Evolutionary conservation across 225 moss, liverwort and hornwort genomes (phyloP), one percentile per base, ranked within the genome.

Genomic region (Lunularia cruciata): DNA sequence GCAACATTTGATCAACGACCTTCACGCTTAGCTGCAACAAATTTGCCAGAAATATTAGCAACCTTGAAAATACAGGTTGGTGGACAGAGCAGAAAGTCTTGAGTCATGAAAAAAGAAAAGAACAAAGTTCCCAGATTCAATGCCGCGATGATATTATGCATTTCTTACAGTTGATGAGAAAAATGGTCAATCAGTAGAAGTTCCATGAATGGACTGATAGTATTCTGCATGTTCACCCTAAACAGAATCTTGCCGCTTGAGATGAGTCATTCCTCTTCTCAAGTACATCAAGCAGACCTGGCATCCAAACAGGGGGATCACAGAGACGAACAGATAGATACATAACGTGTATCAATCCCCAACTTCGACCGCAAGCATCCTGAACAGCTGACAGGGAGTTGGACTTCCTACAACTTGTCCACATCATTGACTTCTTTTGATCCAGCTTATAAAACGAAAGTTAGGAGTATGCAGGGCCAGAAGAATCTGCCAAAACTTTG

Each of bases 21-120:
- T 87, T 91, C 71, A 98, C 86, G 67, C 89, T 98, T 58, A 98
- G 80, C 98, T 93, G 93, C 83, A 93, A 42, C 57, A 77, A 6
- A 30, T 12, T n/a, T n/a, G n/a, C n/a, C n/a, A n/a, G n/a, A n/a
- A 46, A 64, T 5, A 14, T 64, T 64, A 64, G 46, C 16, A 6
- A 3, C 56, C 10, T 28, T 54, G 11, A 25, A 11, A 20, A 59
- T 13, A 43, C 43, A 10, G 43, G 16, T 10, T 1, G 12, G 43
- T 16, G 16, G 16, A 10, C 43, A 43, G 16, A 43, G 43, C 43
- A 43, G 43, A 43, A 16, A 11, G 11, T 10, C 11, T 13, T 40
- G 40, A 40, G 13, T 5, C 7, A 13, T 13, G 40, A 40, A 40
- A 40, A 40, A 15, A 19, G 16, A 33, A 34, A 33, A 9, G 1